phyloP scores from a whole-genome alignment of 192 early-diverging fungal species.

The Gryganskiella cystojenkinii region DNA sequence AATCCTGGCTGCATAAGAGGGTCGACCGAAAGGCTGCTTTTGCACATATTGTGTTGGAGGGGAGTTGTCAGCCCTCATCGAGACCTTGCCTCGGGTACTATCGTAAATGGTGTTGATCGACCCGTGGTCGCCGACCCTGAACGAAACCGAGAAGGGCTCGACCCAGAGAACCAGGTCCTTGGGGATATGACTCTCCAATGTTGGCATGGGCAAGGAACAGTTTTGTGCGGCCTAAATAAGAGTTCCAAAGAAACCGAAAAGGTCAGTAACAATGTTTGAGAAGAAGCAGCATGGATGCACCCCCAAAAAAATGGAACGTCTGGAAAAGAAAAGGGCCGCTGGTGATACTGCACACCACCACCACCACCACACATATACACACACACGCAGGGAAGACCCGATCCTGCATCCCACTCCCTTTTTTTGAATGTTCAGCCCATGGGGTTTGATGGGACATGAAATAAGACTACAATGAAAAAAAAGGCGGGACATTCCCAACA shows the following conservation, averaged over 20 bases:
- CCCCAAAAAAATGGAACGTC: neutral
- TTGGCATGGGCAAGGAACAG: slow-evolving; percentile 53
- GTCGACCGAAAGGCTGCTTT: slow-evolving; percentile 18
- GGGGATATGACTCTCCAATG: slow-evolving; percentile 67
- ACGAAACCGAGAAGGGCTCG: slow-evolving; percentile 77
- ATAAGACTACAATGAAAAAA: slow-evolving; percentile 1
- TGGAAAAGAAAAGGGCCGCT: neutral
- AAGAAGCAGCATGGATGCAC: no score
- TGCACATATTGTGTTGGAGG: slow-evolving; percentile 1
- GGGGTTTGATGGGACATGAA: no score
- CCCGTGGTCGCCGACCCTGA: slow-evolving; percentile 78
- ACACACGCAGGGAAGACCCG: no score
- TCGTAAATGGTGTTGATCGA: slow-evolving; percentile 74
- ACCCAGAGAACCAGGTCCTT: slow-evolving; percentile 79
- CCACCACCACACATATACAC: neutral
- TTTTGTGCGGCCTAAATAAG: slow-evolving; percentile 59
- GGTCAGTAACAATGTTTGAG: neutral
- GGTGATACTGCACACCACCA: neutral
- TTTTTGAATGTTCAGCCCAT: no score
- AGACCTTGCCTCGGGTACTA: slow-evolving; percentile 54
- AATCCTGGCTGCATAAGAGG: slow-evolving; percentile 41
- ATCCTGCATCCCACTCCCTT: no score
- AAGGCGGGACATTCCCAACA: slow-evolving; percentile 14
- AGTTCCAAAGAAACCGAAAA: neutral
- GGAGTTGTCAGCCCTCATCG: slow-evolving; percentile 25